These are phyloP conservation scores for Komagataella populi DNA, from an alignment of 805 yeast species.

Conservation along the genomic window DNA sequence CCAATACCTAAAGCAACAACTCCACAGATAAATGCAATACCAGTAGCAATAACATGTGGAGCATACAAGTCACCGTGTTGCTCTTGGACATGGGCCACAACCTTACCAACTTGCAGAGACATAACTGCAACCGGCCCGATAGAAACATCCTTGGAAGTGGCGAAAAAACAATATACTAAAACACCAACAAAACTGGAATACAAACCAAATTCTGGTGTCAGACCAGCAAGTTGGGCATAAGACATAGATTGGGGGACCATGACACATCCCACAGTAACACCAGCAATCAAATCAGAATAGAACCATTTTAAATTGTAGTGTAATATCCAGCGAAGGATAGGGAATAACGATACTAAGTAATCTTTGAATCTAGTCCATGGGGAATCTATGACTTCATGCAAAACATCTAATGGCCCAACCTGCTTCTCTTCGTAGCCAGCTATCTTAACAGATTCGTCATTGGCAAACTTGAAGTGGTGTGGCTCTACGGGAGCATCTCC, in stretches of 20 bases:
- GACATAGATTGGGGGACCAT: constrained; percentile 95
- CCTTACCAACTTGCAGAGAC: constrained; percentile 77
- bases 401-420: constrained; percentile 14
- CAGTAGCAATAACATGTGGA: constrained; percentile 69
- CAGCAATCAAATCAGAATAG: constrained; percentile 76
- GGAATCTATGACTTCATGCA: constrained; percentile 13
- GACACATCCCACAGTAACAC: constrained; percentile 86
- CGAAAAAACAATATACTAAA: constrained; percentile 76
- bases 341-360: constrained; percentile 59
- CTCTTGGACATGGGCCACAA: constrained; percentile 47
- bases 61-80: constrained; percentile 24
- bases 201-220: constrained; percentile 74
- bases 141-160: constrained; percentile 90
- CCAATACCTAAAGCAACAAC: constrained; percentile 77
- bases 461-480: not conserved
- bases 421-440: constrained; percentile 12
- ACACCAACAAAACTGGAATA: constrained; percentile 91
- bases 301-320: constrained; percentile 76
- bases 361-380: constrained; percentile 20
- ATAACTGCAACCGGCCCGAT: constrained; percentile 97
- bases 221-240: constrained; percentile 76
- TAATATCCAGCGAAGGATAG: constrained; percentile 71
- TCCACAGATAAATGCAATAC: constrained; percentile 73
- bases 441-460: not conserved
- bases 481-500: not conserved